phyloP scores from a whole-genome alignment of 495 filamentous ascomycete genomes.

The Cladorrhinum samala region DNA sequence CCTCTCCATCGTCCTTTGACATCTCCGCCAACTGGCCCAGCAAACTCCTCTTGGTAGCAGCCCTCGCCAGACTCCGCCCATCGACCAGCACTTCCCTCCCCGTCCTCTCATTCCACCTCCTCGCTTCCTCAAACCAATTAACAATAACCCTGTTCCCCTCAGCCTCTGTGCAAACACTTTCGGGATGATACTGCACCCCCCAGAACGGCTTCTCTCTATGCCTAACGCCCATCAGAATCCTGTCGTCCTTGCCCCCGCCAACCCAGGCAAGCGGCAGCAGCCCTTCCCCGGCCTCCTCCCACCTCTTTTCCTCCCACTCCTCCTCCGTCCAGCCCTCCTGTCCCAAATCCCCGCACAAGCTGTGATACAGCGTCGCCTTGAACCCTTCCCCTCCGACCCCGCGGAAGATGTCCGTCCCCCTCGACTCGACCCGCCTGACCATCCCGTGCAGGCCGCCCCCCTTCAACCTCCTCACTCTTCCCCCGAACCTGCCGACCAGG shows the following conservation, averaged over 20 bases:
- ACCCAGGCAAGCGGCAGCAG: slow-evolving; percentile 65
- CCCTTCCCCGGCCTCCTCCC: slow-evolving; percentile 26
- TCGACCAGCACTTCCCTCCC: slow-evolving; percentile 23
- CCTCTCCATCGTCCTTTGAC: not conserved
- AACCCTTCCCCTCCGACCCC: slow-evolving; percentile 48
- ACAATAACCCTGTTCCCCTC: slow-evolving; percentile 59
- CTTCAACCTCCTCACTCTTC: slow-evolving; percentile 52
- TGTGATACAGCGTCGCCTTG: slow-evolving; percentile 82
- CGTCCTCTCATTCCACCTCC: slow-evolving; percentile 43
- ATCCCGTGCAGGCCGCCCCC: slow-evolving; percentile 72
- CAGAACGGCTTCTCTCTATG: slow-evolving; percentile 73
- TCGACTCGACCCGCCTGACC: slow-evolving; percentile 49
- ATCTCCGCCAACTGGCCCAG: slow-evolving; percentile 16
- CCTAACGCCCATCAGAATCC: slow-evolving; percentile 70
- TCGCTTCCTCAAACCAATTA: slow-evolving; percentile 68
- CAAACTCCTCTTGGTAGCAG: slow-evolving; percentile 24
- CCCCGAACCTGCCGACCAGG: slow-evolving; percentile 62
- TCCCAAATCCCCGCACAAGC: slow-evolving; percentile 61
- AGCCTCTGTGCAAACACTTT: slow-evolving; percentile 80
- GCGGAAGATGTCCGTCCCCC: slow-evolving; percentile 36
- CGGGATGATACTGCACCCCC: slow-evolving; percentile 92
- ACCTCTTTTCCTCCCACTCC: slow-evolving; percentile 31
- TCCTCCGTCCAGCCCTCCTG: slow-evolving; percentile 26
- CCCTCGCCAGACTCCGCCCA: slow-evolving; percentile 12
- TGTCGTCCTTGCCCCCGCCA: slow-evolving; percentile 39